These are phyloP conservation scores for Phytophthora niederhauseri DNA, from an alignment of 352 stramenopile species.

Conservation along the genomic window DNA sequence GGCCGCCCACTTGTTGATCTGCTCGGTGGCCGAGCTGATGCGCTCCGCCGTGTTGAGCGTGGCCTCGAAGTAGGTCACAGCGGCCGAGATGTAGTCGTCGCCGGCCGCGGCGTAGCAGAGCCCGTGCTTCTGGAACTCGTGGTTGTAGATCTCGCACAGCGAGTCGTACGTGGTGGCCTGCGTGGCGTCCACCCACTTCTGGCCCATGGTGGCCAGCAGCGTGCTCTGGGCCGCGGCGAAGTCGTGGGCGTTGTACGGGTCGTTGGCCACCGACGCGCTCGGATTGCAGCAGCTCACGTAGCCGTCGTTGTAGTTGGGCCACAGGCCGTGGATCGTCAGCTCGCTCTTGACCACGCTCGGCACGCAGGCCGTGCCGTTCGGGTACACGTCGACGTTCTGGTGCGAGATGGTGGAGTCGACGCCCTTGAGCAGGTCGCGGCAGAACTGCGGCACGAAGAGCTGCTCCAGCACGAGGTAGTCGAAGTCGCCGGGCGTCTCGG, in stretches of 20 bases:
- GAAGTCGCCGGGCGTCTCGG: constrained; percentile 62
- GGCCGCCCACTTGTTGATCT: constrained; percentile 68
- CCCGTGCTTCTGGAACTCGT: constrained; percentile 88
- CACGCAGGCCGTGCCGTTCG: constrained; percentile 57
- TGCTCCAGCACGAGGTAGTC: constrained; percentile 83
- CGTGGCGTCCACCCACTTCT: constrained; percentile 74
- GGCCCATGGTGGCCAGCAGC: constrained; percentile 60
- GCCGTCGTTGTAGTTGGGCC: constrained; percentile 80
- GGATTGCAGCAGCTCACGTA: constrained; percentile 82
- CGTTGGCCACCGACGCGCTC: constrained; percentile 57
- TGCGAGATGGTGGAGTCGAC: constrained; percentile 80
- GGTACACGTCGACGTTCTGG: constrained; percentile 75
- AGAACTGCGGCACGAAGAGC: constrained; percentile 83
- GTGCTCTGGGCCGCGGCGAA: constrained; percentile 47
- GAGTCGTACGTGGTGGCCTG: constrained; percentile 56
- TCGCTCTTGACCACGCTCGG: constrained; percentile 50
- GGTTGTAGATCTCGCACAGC: constrained; percentile 84
- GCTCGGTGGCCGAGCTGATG: constrained; percentile 43
- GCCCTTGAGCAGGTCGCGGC: constrained; percentile 70
- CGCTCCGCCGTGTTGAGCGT: constrained; percentile 59
- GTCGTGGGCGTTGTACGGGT: constrained; percentile 56
- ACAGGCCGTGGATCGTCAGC: constrained; percentile 79
- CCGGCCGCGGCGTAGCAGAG: constrained; percentile 70
- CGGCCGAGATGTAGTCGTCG: constrained; percentile 55
- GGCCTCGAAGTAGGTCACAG: constrained; percentile 70